Conservation (phyloP, 2,329 filamentous ascomycete species). For the Paecilomyces sp. region DNA sequence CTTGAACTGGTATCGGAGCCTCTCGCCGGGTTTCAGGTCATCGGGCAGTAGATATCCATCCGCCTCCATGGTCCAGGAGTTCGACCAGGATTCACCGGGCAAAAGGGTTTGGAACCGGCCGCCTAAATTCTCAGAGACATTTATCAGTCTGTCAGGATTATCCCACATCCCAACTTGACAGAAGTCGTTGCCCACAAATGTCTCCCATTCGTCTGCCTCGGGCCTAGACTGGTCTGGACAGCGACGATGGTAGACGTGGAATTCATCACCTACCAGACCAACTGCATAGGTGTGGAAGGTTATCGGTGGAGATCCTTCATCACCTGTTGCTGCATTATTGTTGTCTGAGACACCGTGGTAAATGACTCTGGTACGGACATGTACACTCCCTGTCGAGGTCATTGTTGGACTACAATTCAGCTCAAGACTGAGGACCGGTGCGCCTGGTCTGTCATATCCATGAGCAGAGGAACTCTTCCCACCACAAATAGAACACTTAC, state of each 20-base stretch:
- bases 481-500: not conserved
- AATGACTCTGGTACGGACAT: not conserved
- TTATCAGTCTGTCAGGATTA: constrained; percentile 1
- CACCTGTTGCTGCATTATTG: not conserved
- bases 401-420: not conserved
- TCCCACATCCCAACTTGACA: constrained; percentile 1
- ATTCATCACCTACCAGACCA: not conserved
- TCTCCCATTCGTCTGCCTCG: constrained; percentile 3
- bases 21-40: constrained; percentile 1
- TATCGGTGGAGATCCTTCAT: constrained; percentile 1
- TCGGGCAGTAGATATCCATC: not conserved
- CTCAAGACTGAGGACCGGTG: not conserved
- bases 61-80: not conserved
- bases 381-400: not conserved
- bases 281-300: constrained; percentile 2
- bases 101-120: not conserved
- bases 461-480: not conserved
- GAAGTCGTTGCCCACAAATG: not conserved
- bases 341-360: constrained; percentile 1
- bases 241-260: constrained; percentile 2
- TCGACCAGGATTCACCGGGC: constrained; percentile 2
- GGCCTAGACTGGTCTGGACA: not conserved
- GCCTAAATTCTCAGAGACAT: not conserved
- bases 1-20: constrained; percentile 4
- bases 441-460: not conserved